Percentiles rank a stretch among this genome's conserved stretches.
Evolutionary conservation across 2,329 filamentous ascomycete species (phyloP).

Genomic region (Fusarium sp.): DNA sequence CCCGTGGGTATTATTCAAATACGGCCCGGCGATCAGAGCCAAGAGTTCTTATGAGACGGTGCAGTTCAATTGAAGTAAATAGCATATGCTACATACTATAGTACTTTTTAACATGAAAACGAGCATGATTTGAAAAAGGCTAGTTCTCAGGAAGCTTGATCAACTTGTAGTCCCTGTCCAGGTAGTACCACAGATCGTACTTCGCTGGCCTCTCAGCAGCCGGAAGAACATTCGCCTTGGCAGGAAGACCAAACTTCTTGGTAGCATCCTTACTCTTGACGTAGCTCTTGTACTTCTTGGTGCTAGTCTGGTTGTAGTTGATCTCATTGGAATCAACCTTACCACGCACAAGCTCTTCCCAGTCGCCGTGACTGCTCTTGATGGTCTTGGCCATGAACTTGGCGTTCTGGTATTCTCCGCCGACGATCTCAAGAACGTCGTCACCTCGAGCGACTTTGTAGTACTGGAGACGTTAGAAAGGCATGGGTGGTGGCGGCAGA

Average conservation of each 20-base stretch:
- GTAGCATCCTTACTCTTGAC: constrained; percentile 52
- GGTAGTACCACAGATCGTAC: constrained; percentile 57
- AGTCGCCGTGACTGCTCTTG: constrained; percentile 56
- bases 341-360: constrained; percentile 57
- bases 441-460: constrained; percentile 58
- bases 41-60: constrained; percentile 38
- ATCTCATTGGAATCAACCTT: constrained; percentile 55
- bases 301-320: constrained; percentile 58
- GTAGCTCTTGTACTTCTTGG: constrained; percentile 51
- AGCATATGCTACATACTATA: too few species aligned
- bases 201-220: constrained; percentile 50
- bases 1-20: constrained; percentile 67
- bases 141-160: constrained; percentile 45
- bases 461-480: constrained; percentile 47
- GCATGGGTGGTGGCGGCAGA: fast-evolving
- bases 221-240: constrained; percentile 48
- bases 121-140: constrained; percentile 58
- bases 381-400: constrained; percentile 52
- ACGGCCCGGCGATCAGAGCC: constrained; percentile 53
- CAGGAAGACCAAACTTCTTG: constrained; percentile 51
- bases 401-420: constrained; percentile 54
- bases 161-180: constrained; percentile 52
- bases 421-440: constrained; percentile 54
- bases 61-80: not conserved
- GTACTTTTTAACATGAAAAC: not conserved